phyloP scores from a whole-genome alignment of 495 filamentous ascomycete species.

The Daldinia vernicosa region DNA sequence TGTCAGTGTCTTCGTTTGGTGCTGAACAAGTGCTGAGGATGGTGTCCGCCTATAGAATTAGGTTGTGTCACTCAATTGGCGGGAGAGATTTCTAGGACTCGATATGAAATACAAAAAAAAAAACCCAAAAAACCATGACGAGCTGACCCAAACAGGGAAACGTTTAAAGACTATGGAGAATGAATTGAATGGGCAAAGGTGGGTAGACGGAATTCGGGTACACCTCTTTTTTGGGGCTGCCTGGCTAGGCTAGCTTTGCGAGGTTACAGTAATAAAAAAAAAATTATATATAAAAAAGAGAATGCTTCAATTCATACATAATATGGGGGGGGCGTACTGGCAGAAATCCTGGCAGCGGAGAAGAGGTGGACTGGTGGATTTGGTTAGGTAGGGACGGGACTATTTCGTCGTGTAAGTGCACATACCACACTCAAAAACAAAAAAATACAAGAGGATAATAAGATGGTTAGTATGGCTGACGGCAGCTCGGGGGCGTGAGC shows the following conservation, averaged over 20 bases:
- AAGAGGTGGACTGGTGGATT: constrained; percentile 24
- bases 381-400: constrained; percentile 10
- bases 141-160: constrained; percentile 43
- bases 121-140: constrained; percentile 39
- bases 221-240: constrained; percentile 40
- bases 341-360: constrained; percentile 38
- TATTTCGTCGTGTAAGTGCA: constrained; percentile 18
- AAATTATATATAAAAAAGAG: constrained; percentile 31
- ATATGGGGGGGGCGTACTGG: constrained; percentile 40
- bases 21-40: constrained; percentile 17
- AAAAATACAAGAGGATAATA: constrained; percentile 8
- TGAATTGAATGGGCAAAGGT: constrained; percentile 42
- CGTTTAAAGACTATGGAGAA: constrained; percentile 39
- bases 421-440: constrained; percentile 7
- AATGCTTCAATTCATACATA: constrained; percentile 36
- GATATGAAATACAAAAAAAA: constrained; percentile 41
- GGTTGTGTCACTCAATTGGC: constrained; percentile 45
- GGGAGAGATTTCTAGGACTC: constrained; percentile 34
- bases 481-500: constrained; percentile 23
- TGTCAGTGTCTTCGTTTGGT: constrained; percentile 14
- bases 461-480: constrained; percentile 16
- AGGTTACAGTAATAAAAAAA: constrained; percentile 41
- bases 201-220: constrained; percentile 38
- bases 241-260: constrained; percentile 42
- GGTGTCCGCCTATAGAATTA: constrained; percentile 36